Percentiles rank a stretch among this genome's conserved stretches.
phyloP scores from a whole-genome alignment of 352 stramenopile species.

The Globisporangium canariense region DNA sequence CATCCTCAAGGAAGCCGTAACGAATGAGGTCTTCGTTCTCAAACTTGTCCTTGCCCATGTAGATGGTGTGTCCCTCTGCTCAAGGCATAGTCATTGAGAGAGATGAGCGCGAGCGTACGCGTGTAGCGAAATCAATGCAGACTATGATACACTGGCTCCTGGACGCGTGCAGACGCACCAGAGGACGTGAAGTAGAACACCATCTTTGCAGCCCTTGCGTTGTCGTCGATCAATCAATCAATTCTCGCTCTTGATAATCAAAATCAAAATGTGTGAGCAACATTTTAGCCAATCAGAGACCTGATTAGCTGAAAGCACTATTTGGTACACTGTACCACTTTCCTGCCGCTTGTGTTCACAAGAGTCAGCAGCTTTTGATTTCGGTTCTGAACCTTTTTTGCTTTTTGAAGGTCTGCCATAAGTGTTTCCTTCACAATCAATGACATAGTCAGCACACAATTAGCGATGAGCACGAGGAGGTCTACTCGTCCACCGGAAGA shows the following conservation, averaged over 20 bases:
- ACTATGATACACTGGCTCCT: neutral
- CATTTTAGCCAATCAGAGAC: neutral
- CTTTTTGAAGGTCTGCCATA: neutral
- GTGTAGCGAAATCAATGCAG: neutral
- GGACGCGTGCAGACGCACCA: slow-evolving; percentile 30
- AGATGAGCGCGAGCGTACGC: neutral
- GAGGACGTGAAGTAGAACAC: slow-evolving; percentile 86
- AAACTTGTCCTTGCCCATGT: slow-evolving; percentile 99
- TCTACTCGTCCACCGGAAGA: neutral
- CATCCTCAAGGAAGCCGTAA: slow-evolving; percentile 94
- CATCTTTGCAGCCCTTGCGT: slow-evolving; percentile 25
- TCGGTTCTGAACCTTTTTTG: neutral
- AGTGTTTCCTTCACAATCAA: neutral
- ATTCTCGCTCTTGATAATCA: neutral
- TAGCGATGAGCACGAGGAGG: neutral
- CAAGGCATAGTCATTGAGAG: neutral
- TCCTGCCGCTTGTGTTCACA: neutral
- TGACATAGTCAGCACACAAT: neutral
- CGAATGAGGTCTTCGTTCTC: slow-evolving; percentile 99
- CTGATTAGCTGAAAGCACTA: neutral
- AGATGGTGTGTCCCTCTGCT: slow-evolving; percentile 89
- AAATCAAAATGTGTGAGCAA: too few species aligned
- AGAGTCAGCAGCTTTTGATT: neutral
- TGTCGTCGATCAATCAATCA: neutral
- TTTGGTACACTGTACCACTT: neutral